These are phyloP conservation scores for Pleurotus platypus DNA, from an alignment of 768 basidiomycete genomes.

Conservation along the genomic window DNA sequence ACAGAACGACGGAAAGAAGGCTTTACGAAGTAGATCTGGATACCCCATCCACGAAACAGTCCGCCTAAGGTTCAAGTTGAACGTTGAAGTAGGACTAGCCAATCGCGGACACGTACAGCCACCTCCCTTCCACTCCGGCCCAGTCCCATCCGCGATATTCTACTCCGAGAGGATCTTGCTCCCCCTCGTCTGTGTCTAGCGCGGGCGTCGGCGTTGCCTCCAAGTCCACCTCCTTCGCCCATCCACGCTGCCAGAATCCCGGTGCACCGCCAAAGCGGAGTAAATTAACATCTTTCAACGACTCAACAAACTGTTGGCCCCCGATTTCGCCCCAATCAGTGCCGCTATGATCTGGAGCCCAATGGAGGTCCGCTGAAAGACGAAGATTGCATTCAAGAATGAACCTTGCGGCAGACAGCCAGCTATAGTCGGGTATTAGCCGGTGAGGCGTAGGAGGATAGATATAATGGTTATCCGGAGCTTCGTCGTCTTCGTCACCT, in stretches of 20 bases:
- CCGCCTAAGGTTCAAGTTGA: constrained; percentile 31
- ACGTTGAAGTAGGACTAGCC: not conserved
- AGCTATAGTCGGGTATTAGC: constrained; percentile 46
- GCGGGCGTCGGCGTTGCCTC: not conserved
- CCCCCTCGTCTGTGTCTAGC: constrained; percentile 15
- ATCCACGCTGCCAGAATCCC: constrained; percentile 33
- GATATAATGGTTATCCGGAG: constrained; percentile 6
- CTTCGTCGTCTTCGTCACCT: constrained; percentile 8
- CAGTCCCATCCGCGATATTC: constrained; percentile 49
- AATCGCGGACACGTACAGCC: constrained; percentile 36
- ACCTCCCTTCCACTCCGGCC: constrained; percentile 52
- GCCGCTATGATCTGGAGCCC: constrained; percentile 12
- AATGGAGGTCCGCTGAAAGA: constrained; percentile 23
- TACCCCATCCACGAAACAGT: constrained; percentile 61
- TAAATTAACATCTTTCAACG: constrained; percentile 29
- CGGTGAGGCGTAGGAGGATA: constrained; percentile 23
- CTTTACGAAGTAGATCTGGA: constrained; percentile 47
- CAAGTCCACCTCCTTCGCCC: constrained; percentile 9
- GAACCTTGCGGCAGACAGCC: constrained; percentile 45
- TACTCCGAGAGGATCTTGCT: constrained; percentile 10
- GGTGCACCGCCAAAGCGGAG: constrained; percentile 37
- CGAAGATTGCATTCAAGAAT: constrained; percentile 50
- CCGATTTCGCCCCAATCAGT: constrained; percentile 13
- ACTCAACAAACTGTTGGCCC: constrained; percentile 11
- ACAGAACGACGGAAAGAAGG: not conserved